Evolutionary conservation across 192 early-diverging fungal species (phyloP).

Genomic region (Gorgonomyces haynaldii): DNA sequence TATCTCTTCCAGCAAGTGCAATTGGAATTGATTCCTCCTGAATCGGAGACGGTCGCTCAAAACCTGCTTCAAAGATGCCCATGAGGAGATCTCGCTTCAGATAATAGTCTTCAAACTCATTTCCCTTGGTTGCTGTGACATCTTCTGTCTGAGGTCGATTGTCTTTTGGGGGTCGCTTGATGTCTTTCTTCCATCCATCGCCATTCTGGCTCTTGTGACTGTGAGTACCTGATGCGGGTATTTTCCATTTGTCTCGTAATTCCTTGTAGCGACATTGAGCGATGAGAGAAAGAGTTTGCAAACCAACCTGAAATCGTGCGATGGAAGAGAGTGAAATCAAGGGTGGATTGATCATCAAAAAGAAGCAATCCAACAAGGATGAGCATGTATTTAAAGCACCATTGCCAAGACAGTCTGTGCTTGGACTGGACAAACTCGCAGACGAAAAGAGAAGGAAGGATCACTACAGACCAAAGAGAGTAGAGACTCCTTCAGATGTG

Average conservation of each 20-base stretch:
- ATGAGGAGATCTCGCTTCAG: slow-evolving; percentile 92
- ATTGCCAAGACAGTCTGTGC: too few relatives aligned
- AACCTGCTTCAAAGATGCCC: slow-evolving; percentile 98
- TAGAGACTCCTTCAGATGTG: too few relatives aligned
- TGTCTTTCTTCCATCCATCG: slow-evolving; percentile 23
- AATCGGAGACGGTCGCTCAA: slow-evolving; percentile 94
- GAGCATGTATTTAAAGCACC: too few relatives aligned
- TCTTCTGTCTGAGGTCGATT: slow-evolving; percentile 91
- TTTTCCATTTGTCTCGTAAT: slow-evolving; percentile 25
- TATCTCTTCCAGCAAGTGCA: slow-evolving; percentile 87
- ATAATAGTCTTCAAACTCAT: slow-evolving; percentile 99
- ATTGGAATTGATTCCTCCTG: slow-evolving; percentile 99
- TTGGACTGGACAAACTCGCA: too few relatives aligned
- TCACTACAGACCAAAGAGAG: too few relatives aligned
- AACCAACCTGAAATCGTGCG: too few relatives aligned
- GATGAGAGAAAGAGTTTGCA: neutral
- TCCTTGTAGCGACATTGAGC: slow-evolving; percentile 15
- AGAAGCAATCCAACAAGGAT: too few relatives aligned
- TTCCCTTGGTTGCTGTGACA: slow-evolving; percentile 95
- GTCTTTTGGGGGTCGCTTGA: slow-evolving; percentile 75
- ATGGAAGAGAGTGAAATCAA: too few relatives aligned
- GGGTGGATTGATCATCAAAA: too few relatives aligned
- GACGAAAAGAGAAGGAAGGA: too few relatives aligned
- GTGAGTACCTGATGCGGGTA: slow-evolving; percentile 26
- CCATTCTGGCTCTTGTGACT: slow-evolving; percentile 6